A percentile compares a stretch with the other conserved stretches of the same genome.
Evolutionary conservation across 2,329 filamentous ascomycete genomes (phyloP).

Genomic region (Trichophyton mentagrophytes): DNA sequence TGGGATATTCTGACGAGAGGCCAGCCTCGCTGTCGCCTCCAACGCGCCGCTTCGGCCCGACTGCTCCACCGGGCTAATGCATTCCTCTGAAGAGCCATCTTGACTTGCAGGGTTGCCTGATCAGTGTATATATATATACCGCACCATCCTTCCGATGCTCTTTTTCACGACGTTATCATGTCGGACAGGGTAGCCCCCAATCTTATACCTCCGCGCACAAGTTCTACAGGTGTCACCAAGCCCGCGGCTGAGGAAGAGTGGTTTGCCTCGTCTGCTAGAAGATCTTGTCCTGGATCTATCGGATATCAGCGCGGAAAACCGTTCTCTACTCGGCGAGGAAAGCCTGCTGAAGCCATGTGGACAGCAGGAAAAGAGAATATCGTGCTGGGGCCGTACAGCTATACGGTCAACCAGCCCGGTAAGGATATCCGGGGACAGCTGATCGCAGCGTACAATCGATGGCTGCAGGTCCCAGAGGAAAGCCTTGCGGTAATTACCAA

Average conservation of each 20-base stretch:
- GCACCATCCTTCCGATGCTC: background rate
- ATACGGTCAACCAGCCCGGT: slow-evolving; percentile 62
- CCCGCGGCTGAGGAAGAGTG: slow-evolving; percentile 51
- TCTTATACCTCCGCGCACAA: slow-evolving; percentile 60
- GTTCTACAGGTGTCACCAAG: slow-evolving; percentile 45
- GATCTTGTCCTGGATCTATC: slow-evolving; percentile 9
- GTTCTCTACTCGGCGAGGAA: background rate
- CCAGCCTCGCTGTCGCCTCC: background rate
- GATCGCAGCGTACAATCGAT: slow-evolving; percentile 27
- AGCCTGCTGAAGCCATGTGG: slow-evolving; percentile 36
- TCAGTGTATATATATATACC: background rate
- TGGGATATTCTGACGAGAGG: background rate
- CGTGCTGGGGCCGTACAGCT: slow-evolving; percentile 65
- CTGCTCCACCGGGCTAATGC: background rate
- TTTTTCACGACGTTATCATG: background rate
- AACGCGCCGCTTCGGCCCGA: background rate
- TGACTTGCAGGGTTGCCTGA: background rate
- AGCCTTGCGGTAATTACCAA: slow-evolving; percentile 22
- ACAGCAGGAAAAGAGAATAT: slow-evolving; percentile 62
- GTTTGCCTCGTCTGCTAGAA: slow-evolving; percentile 36
- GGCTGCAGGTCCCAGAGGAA: slow-evolving; percentile 22
- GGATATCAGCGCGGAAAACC: background rate
- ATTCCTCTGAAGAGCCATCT: background rate
- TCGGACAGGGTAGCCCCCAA: slow-evolving; percentile 28
- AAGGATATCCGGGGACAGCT: slow-evolving; percentile 27